Evolutionary conservation across 2,329 filamentous ascomycete species (phyloP).

Genomic region (Claviceps africana): DNA sequence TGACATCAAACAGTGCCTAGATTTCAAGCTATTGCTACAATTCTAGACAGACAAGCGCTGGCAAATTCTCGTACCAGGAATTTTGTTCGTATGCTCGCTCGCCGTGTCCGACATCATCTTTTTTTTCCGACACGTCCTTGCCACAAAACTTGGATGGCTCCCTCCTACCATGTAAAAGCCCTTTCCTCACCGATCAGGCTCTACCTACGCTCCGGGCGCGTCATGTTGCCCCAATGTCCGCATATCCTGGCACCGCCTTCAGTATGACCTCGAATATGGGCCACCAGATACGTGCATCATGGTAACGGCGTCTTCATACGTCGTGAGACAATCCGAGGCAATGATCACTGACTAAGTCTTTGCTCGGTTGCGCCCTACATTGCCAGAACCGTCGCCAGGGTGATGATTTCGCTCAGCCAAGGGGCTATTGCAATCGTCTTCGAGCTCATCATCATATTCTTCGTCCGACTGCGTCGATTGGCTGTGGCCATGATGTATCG

Average conservation of each 20-base stretch:
- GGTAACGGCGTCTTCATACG: no score
- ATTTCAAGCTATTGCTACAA: background rate
- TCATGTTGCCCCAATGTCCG: no score
- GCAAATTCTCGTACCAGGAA: background rate
- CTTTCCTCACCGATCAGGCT: constrained; percentile 3
- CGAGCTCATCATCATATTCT: constrained; percentile 22
- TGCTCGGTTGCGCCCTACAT: constrained; percentile 6
- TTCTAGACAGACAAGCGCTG: background rate
- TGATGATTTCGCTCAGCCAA: constrained; percentile 7
- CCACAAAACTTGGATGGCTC: background rate
- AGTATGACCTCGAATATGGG: background rate
- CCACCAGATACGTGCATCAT: background rate
- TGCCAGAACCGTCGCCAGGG: constrained; percentile 6
- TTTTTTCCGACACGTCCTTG: background rate
- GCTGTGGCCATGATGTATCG: constrained; percentile 15
- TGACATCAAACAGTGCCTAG: background rate
- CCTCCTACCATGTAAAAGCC: background rate
- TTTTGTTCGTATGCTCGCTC: background rate
- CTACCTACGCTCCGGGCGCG: no score
- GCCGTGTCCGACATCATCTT: background rate
- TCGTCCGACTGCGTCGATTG: constrained; percentile 27
- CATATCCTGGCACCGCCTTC: background rate
- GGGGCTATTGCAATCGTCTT: constrained; percentile 14
- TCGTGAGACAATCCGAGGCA: background rate
- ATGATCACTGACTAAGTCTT: constrained; percentile 5